Conservation (phyloP, 2,329 filamentous ascomycete genomes). For the Tolypocladium capitatum region DNA sequence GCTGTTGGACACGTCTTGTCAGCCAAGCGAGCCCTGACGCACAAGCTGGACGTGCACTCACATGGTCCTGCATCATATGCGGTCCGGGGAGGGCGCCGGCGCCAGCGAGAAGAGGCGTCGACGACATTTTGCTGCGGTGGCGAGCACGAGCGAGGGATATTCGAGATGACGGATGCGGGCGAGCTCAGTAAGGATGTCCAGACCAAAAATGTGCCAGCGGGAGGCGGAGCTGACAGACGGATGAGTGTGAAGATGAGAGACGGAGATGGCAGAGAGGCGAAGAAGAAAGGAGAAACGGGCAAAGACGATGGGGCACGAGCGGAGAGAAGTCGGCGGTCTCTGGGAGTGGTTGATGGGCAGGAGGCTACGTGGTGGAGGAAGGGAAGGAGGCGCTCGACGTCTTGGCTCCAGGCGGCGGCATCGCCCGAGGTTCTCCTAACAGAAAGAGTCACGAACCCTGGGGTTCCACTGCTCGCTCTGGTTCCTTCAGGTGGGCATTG, state of each 20-base stretch:
- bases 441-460: too few relatives aligned
- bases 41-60: conserved; percentile 3
- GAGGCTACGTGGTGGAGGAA: neutral
- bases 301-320: neutral
- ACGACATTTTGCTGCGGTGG: conserved; percentile 15
- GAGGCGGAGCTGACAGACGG: neutral
- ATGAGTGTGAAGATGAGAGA: neutral
- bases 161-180: neutral
- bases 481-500: too few relatives aligned
- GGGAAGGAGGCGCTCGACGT: neutral
- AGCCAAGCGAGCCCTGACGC: conserved; percentile 1
- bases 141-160: neutral
- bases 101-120: conserved; percentile 20
- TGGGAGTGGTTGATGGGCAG: neutral
- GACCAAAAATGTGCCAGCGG: neutral
- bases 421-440: neutral
- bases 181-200: conserved; percentile 3
- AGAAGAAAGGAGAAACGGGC: neutral
- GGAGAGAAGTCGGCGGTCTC: neutral
- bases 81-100: conserved; percentile 16
- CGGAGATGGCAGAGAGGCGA: neutral
- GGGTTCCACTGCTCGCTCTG: too few relatives aligned
- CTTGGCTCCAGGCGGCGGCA: neutral
- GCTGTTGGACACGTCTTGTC: conserved; percentile 17
- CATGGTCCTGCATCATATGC: conserved; percentile 23